Percentiles rank a stretch among this genome's conserved stretches.
phyloP scores from a whole-genome alignment of 1,139 yeast species.

The Scheffersomyces titani region DNA sequence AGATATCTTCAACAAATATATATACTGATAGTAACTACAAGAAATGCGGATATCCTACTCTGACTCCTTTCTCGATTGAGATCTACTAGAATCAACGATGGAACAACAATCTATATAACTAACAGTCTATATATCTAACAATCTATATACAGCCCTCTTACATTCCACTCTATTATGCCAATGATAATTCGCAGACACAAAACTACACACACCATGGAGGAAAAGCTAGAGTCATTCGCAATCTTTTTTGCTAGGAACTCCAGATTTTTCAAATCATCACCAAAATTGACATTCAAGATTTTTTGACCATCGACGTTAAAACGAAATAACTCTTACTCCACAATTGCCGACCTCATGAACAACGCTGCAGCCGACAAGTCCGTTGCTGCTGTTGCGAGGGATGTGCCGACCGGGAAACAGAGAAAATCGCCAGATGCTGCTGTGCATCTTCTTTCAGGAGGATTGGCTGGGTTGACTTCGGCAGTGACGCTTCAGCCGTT shows the following conservation, averaged over 20 bases:
- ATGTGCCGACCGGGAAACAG: constrained; percentile 22
- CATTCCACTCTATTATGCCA: background rate
- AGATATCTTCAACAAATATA: background rate
- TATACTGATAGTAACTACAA: background rate
- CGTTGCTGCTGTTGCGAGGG: constrained; percentile 2
- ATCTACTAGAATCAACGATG: background rate
- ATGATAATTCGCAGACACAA: background rate
- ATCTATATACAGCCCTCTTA: background rate
- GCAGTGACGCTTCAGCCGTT: constrained; percentile 85
- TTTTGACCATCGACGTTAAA: background rate
- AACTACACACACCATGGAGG: background rate
- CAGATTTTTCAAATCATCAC: background rate
- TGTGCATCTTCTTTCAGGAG: constrained; percentile 77
- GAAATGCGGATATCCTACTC: too few species aligned
- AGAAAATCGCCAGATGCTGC: constrained; percentile 4
- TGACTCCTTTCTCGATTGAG: background rate
- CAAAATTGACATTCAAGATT: background rate
- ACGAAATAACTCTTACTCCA: background rate
- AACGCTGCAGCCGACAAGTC: background rate
- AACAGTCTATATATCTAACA: too few species aligned
- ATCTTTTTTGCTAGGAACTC: background rate
- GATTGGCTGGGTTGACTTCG: constrained; percentile 81
- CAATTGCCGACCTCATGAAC: background rate
- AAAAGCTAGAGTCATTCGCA: background rate
- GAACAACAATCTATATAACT: too few species aligned